A percentile compares a stretch with the other conserved stretches of the same genome.
Evolutionary conservation across 495 filamentous ascomycete genomes (phyloP).

Genomic region (Penicillium verhagenii): DNA sequence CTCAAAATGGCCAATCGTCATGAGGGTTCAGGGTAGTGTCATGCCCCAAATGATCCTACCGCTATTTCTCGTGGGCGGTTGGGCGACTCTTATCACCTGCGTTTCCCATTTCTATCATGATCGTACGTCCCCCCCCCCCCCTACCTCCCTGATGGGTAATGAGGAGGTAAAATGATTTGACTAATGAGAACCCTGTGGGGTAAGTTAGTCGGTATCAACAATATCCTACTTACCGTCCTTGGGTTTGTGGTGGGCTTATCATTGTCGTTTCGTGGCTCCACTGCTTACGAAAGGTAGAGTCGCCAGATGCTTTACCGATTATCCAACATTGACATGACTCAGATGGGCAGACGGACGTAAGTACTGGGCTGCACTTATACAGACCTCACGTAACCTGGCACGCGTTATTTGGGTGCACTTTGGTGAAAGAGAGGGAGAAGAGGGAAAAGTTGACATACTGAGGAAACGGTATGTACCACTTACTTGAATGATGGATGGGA

Average conservation of each 20-base stretch:
- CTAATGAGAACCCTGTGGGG: neutral
- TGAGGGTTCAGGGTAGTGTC: constrained; percentile 79
- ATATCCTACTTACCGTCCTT: constrained; percentile 74
- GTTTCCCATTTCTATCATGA: constrained; percentile 53
- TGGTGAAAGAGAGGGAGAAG: constrained; percentile 60
- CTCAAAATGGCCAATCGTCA: constrained; percentile 77
- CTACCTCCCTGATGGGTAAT: too few species aligned
- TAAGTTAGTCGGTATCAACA: constrained; percentile 53
- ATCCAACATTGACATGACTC: neutral
- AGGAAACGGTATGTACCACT: constrained; percentile 55
- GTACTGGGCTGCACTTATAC: constrained; percentile 73
- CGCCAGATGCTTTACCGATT: neutral
- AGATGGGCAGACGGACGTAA: constrained; percentile 71
- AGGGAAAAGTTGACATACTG: constrained; percentile 66
- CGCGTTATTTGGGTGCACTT: constrained; percentile 78
- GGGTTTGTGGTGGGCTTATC: constrained; percentile 88
- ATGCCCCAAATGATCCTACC: constrained; percentile 79
- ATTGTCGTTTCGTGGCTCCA: constrained; percentile 79
- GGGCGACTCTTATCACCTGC: constrained; percentile 67
- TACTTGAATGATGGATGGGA: neutral
- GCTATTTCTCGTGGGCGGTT: constrained; percentile 61
- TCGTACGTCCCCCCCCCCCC: constrained; percentile 43
- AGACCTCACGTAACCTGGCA: constrained; percentile 70
- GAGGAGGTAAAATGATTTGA: neutral
- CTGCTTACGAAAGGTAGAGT: constrained; percentile 73